Base-by-base conservation (phyloP, 2,329 filamentous ascomycete species). In the Ceratocystis harringtonii region DNA sequence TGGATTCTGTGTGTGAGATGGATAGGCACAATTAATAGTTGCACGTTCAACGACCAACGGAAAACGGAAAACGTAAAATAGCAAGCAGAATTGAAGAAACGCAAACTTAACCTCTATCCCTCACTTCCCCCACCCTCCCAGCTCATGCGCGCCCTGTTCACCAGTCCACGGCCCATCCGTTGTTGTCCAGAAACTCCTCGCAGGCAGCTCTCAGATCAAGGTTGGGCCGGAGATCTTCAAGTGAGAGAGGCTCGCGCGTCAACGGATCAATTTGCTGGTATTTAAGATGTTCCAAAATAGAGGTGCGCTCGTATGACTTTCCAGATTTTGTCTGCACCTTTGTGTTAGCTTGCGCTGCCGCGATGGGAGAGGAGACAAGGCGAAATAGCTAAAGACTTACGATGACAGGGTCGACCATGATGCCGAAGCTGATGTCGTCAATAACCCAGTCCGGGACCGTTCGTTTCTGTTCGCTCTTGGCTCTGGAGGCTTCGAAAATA, bases 131-230 rank as follows among this genome's bases (percentile, higher is more conserved):
- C 3, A 10, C 8, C 32, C 32, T 10, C 32, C 32, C 32, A 12
- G 32, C 32, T 36, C 32, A 36, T 36, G 32, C 8, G 32, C 22
- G 22, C 5, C 22, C 22, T 28, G 12, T 17, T 69, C 78, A 95
- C 87, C 89, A 97, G 73, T 96, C 92, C 48, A 89, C 91, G 0
- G 91, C 90, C 89, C 94, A 96, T 8, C 90, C 92, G 71, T 96
- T 96, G 70, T 89, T 79, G 32, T 88, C 81, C 67, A 96, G 77
- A 71, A 95, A 97, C 70, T 94, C 89, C 58, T 89, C 85, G 72
- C 90, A 95, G 0, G 90, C 92, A 64, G 89, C 82, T 73, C 86
- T 90, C 66, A 97, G 78, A 0, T 82, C 87, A 57, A 95, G 79
- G 73, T 97, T 97, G 0, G 90, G 87, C 52, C 91, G 80, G 64